These are phyloP conservation scores for Paramecium pentaurelia DNA, from an alignment of 73 alveolate genomes.

Conservation along the genomic window DNA sequence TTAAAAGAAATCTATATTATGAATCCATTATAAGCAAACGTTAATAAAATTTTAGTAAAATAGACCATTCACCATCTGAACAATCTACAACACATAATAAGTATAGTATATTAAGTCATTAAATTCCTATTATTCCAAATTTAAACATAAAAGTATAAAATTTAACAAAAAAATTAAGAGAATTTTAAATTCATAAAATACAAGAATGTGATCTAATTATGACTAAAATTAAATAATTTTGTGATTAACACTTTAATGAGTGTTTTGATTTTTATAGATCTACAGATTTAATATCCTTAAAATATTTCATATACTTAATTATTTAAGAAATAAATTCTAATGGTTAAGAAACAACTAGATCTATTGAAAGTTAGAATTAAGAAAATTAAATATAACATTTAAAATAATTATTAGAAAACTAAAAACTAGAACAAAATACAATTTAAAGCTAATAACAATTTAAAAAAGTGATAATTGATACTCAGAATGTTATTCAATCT, in stretches of 20 bases:
- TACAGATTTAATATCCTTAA: constrained; percentile 15
- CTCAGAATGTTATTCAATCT: not conserved
- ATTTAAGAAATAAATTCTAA: not conserved
- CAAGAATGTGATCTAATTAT: not conserved
- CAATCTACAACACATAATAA: not conserved
- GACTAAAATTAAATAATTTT: not conserved
- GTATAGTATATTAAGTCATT: not conserved
- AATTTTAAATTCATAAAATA: not conserved
- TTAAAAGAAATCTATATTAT: not conserved
- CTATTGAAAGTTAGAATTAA: not conserved
- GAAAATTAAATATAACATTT: not conserved
- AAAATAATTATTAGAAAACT: not conserved
- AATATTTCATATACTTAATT: constrained; percentile 3
- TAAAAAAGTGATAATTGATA: not conserved
- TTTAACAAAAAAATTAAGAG: constrained; percentile 27
- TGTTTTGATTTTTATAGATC: constrained; percentile 44
- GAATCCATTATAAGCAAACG: constrained; percentile 9
- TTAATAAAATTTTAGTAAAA: not conserved
- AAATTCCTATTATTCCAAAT: not conserved
- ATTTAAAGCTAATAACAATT: not conserved
- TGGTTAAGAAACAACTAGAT: not conserved
- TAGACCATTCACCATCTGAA: not conserved
- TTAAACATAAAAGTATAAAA: not conserved
- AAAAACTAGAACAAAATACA: not conserved
- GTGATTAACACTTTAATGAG: not conserved